Conservation (phyloP, 2,329 filamentous ascomycete genomes). For the Macroventuria anomochaeta region DNA sequence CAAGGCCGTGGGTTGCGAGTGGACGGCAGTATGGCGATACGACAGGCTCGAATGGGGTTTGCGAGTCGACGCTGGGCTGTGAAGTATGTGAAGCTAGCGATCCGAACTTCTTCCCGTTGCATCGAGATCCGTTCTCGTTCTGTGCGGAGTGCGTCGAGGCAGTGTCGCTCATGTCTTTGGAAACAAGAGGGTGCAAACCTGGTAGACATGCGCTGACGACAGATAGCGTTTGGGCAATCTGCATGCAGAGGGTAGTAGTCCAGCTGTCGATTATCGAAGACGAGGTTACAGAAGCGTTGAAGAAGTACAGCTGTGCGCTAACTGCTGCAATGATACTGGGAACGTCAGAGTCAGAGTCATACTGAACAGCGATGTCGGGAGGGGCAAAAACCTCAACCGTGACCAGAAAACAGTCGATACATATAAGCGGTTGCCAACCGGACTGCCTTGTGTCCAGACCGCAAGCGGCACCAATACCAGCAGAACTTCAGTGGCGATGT, state of each 20-base stretch:
- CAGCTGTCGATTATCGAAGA: constrained; percentile 29
- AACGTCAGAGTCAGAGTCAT: constrained; percentile 3
- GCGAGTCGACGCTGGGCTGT: background rate
- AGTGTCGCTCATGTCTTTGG: constrained; percentile 14
- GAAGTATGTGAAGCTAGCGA: background rate
- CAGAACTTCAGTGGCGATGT: constrained; percentile 35
- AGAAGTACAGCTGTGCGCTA: constrained; percentile 29
- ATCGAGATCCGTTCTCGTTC: background rate
- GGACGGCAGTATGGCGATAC: constrained; percentile 33
- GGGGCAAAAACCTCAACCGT: constrained; percentile 28
- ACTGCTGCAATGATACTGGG: constrained; percentile 34
- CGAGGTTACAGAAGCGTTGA: constrained; percentile 22
- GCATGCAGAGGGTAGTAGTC: constrained; percentile 30
- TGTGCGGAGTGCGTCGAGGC: background rate
- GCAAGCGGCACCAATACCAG: constrained; percentile 37
- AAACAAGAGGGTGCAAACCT: constrained; percentile 19
- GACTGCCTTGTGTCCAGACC: constrained; percentile 36
- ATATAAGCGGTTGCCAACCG: constrained; percentile 30
- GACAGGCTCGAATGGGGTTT: background rate
- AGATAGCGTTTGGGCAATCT: constrained; percentile 39
- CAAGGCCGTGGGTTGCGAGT: constrained; percentile 38
- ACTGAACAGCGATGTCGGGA: too few relatives aligned
- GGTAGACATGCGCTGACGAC: constrained; percentile 40
- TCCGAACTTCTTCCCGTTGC: constrained; percentile 5
- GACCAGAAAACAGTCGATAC: constrained; percentile 34